phyloP scores from a whole-genome alignment of 768 basidiomycete genomes.

The Trametes gibbosa region DNA sequence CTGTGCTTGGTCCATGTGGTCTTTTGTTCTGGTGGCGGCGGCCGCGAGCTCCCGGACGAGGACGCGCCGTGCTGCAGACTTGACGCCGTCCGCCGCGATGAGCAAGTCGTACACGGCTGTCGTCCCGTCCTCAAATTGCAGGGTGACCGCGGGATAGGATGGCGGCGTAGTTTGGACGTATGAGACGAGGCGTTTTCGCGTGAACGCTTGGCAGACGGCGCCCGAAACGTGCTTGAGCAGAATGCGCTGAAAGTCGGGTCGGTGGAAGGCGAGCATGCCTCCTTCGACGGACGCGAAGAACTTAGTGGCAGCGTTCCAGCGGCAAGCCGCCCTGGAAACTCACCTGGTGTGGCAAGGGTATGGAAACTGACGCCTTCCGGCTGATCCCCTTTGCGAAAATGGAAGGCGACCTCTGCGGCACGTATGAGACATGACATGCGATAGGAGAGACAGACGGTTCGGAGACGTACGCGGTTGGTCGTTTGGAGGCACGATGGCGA shows the following conservation, averaged over 20 bases:
- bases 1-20: slow-evolving; percentile 37
- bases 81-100: slow-evolving; percentile 68
- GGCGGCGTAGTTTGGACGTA: slow-evolving; percentile 39
- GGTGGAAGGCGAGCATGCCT: slow-evolving; percentile 46
- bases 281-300: slow-evolving; percentile 15
- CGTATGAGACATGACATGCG: neutral
- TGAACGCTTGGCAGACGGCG: slow-evolving; percentile 44
- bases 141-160: slow-evolving; percentile 37
- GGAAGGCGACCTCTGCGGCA: slow-evolving; percentile 47
- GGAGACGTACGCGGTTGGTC: slow-evolving; percentile 28
- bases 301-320: neutral
- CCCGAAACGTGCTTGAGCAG: slow-evolving; percentile 48
- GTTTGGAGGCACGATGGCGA: slow-evolving; percentile 25
- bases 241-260: slow-evolving; percentile 62
- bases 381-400: slow-evolving; percentile 62
- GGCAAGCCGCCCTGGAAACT: slow-evolving; percentile 10
- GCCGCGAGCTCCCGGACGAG: slow-evolving; percentile 35
- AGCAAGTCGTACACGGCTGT: slow-evolving; percentile 61
- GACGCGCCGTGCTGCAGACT: slow-evolving; percentile 44
- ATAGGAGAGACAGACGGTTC: neutral
- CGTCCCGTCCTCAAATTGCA: slow-evolving; percentile 63
- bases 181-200: slow-evolving; percentile 56
- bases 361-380: slow-evolving; percentile 51
- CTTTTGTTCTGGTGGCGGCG: slow-evolving; percentile 36
- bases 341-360: slow-evolving; percentile 56